A percentile compares a stretch with the other conserved stretches of the same genome.
phyloP scores from a whole-genome alignment of 2,329 filamentous ascomycete species.

The Ophiostoma piceae region DNA sequence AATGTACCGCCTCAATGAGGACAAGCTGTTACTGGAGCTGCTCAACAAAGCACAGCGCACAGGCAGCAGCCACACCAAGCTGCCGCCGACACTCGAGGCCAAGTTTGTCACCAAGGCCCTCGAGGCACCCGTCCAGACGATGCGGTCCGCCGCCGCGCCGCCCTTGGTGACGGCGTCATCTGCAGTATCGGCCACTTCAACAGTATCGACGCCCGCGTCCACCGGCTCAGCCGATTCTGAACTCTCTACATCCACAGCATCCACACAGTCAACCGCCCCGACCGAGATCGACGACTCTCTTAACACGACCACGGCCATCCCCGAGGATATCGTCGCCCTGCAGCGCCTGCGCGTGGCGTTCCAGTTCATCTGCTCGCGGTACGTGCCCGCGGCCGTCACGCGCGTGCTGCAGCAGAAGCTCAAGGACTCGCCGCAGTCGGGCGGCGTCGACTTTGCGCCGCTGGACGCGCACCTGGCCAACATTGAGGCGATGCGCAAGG shows the following conservation, averaged over 20 bases:
- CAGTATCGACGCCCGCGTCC: conserved; percentile 29
- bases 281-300: conserved; percentile 21
- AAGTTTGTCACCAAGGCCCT: conserved; percentile 72
- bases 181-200: neutral
- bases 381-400: conserved; percentile 47
- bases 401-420: conserved; percentile 41
- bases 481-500: conserved; percentile 62
- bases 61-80: conserved; percentile 43
- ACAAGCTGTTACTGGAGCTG: conserved; percentile 62
- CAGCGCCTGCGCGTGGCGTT: conserved; percentile 62
- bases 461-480: conserved; percentile 65
- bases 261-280: conserved; percentile 20
- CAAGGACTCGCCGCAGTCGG: conserved; percentile 28
- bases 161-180: neutral
- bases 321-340: conserved; percentile 49
- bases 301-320: conserved; percentile 40
- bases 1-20: conserved; percentile 74
- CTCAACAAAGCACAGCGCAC: conserved; percentile 67
- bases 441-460: conserved; percentile 57
- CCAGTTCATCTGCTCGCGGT: conserved; percentile 58
- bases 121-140: conserved; percentile 67
- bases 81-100: conserved; percentile 80
- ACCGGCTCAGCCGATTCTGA: conserved; percentile 34
- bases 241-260: conserved; percentile 43
- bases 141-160: conserved; percentile 42